phyloP scores from a whole-genome alignment of 306 rosid species.

The Prunus davidiana region DNA sequence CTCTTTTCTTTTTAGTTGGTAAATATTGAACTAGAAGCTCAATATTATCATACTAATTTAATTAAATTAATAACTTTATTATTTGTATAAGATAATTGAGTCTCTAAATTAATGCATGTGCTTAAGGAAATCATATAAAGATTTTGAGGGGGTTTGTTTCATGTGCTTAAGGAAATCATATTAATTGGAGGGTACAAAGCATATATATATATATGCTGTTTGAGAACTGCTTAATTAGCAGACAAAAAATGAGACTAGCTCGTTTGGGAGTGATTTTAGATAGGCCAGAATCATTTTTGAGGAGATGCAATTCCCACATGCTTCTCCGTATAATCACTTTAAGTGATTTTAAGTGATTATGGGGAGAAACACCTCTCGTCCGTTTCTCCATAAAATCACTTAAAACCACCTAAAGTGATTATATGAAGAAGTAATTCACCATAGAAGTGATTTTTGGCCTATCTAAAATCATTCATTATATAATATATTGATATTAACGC shows the following conservation, averaged over 20 bases:
- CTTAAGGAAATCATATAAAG: neutral
- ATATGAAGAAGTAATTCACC: too few relatives aligned
- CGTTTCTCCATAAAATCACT: too few relatives aligned
- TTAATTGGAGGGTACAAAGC: neutral
- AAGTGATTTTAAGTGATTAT: too few relatives aligned
- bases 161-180: neutral
- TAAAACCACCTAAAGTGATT: too few relatives aligned
- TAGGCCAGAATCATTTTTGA: too few relatives aligned
- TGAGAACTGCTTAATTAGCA: constrained; percentile 17
- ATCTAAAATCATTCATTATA: neutral
- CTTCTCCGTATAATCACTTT: too few relatives aligned
- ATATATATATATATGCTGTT: constrained; percentile 13
- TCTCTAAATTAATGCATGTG: neutral
- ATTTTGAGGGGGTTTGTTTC: neutral
- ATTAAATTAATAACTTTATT: neutral
- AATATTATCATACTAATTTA: too few relatives aligned
- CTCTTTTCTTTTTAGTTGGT: neutral
- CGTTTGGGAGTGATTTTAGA: too few relatives aligned
- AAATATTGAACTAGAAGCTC: neutral
- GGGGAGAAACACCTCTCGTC: too few relatives aligned
- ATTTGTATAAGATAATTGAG: neutral
- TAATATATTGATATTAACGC: too few relatives aligned
- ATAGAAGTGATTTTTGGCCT: too few relatives aligned
- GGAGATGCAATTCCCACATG: too few relatives aligned
- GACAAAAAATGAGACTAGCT: constrained; percentile 10